Evolutionary conservation across 345 rosid species (phyloP).

Genomic region (Gossypium turneri): DNA sequence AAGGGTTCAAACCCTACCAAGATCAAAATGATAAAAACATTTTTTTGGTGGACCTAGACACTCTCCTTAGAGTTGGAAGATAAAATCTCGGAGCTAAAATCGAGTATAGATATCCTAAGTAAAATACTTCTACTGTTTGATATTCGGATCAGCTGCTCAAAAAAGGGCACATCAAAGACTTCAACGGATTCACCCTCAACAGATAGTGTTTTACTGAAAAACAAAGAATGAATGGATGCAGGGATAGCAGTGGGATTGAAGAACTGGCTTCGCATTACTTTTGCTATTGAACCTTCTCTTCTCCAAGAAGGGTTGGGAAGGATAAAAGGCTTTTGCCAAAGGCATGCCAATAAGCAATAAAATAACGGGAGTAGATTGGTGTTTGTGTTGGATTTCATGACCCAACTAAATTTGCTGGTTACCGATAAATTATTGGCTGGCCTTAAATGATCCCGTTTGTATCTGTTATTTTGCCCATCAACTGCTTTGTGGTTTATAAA

Average conservation of each 20-base stretch:
- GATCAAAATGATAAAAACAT: too few species aligned
- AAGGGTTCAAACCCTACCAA: too few species aligned
- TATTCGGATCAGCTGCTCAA: too few species aligned
- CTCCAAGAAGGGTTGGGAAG: constrained; percentile 67
- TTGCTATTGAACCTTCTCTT: constrained; percentile 61
- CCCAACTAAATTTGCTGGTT: not conserved
- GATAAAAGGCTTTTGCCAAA: constrained; percentile 56
- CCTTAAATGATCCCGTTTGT: not conserved
- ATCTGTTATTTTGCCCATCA: too few species aligned
- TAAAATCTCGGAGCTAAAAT: too few species aligned
- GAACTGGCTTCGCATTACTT: constrained; percentile 77
- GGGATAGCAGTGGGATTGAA: constrained; percentile 81
- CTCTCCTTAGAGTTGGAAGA: too few species aligned
- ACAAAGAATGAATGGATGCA: constrained; percentile 19
- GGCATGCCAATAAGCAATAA: constrained; percentile 42
- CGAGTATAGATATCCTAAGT: too few species aligned
- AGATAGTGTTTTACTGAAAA: too few species aligned
- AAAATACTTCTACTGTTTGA: fast-evolving
- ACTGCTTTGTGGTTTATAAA: too few species aligned
- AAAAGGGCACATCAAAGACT: too few species aligned
- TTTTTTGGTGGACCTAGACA: too few species aligned
- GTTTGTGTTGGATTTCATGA: not conserved
- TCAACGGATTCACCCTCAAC: too few species aligned
- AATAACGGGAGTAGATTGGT: not conserved
- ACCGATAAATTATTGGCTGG: not conserved